These are phyloP conservation scores for Brassica napus DNA, from an alignment of 345 rosid genomes.

Conservation along the genomic window Da-Ae NC_063450.1:33256501-33257000, in stretches of 20 bases:
- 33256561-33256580: constrained; percentile 15
- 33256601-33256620: neutral
- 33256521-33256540: constrained; percentile 73
- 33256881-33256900: constrained; percentile 13
- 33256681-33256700: neutral
- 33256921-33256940: too few relatives aligned
- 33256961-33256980: too few relatives aligned
- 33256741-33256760: constrained; percentile 16
- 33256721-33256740: constrained; percentile 22
- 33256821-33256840: constrained; percentile 17
- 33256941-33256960: too few relatives aligned
- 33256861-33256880: constrained; percentile 1
- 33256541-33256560: constrained; percentile 37
- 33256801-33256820: constrained; percentile 25
- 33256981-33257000: too few relatives aligned
- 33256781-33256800: constrained; percentile 14
- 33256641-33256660: neutral
- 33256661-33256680: neutral
- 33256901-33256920: neutral
- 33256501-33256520: constrained; percentile 89
- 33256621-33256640: too few relatives aligned
- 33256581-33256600: constrained; percentile 1
- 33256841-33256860: constrained; percentile 11
- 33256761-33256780: neutral
- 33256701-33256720: neutral